A percentile compares a stretch with the other conserved stretches of the same genome.
phyloP scores from a whole-genome alignment of 2,329 filamentous ascomycete genomes.

The Fusarium chlamydosporum region DNA sequence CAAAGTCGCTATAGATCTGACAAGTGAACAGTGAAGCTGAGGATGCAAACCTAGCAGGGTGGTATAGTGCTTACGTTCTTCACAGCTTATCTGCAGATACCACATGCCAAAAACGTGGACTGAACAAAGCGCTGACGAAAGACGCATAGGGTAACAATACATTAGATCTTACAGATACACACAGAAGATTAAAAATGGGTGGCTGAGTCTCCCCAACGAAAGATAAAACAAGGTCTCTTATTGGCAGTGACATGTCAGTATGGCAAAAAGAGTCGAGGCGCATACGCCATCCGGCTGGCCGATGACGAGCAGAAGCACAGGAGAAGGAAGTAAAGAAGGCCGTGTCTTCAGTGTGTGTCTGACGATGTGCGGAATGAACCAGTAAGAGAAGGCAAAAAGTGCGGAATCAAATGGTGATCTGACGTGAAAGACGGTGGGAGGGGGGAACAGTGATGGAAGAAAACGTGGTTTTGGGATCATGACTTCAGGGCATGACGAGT shows the following conservation, averaged over 20 bases:
- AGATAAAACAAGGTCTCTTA: not conserved
- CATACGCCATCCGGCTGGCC: constrained; percentile 41
- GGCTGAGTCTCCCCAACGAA: constrained; percentile 19
- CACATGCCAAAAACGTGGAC: constrained; percentile 31
- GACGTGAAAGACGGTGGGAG: constrained; percentile 21
- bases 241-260: constrained; percentile 3
- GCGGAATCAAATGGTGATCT: constrained; percentile 19
- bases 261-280: not conserved
- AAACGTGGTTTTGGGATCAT: constrained; percentile 44
- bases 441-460: constrained; percentile 38
- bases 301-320: constrained; percentile 38
- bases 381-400: constrained; percentile 18
- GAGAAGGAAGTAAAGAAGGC: constrained; percentile 24
- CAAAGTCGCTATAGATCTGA: not conserved
- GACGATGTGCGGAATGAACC: constrained; percentile 28
- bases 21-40: too few species aligned
- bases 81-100: constrained; percentile 22
- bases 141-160: constrained; percentile 16
- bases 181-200: not conserved
- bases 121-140: not conserved
- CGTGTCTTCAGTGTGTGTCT: not conserved
- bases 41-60: constrained; percentile 6
- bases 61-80: not conserved
- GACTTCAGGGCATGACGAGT: constrained; percentile 17
- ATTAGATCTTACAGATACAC: constrained; percentile 4